Percentiles rank a stretch among this genome's conserved stretches.
Evolutionary conservation across 2,329 filamentous ascomycete species (phyloP).

Genomic region (Fusarium sp.): DNA sequence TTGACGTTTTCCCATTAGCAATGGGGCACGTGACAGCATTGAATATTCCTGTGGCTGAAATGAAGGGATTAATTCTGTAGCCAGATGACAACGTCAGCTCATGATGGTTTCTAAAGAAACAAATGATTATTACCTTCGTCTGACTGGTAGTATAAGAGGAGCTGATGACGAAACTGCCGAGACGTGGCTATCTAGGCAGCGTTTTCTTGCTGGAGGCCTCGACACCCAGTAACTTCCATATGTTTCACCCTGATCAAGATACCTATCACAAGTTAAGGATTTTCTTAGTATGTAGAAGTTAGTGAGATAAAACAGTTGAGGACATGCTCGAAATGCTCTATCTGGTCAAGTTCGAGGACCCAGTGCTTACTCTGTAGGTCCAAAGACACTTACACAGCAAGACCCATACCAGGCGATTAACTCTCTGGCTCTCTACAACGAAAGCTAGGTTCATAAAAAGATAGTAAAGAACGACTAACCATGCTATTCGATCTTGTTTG

Average conservation of each 20-base stretch:
- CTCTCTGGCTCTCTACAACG: neutral
- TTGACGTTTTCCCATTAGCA: neutral
- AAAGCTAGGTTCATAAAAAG: neutral
- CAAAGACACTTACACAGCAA: neutral
- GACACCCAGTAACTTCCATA: neutral
- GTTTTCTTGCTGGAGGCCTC: constrained; percentile 2
- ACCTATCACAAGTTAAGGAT: neutral
- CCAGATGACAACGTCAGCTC: constrained; percentile 41
- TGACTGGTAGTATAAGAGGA: neutral
- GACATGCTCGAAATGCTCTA: neutral
- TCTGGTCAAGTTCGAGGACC: too few species aligned
- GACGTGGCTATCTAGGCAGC: constrained; percentile 8
- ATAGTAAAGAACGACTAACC: neutral
- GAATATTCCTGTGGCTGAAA: constrained; percentile 30
- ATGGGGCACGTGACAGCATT: constrained; percentile 28
- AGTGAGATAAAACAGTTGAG: neutral
- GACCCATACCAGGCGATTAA: neutral
- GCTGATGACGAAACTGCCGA: neutral
- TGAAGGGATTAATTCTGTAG: constrained; percentile 30
- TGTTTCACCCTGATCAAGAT: neutral
- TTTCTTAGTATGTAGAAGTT: neutral
- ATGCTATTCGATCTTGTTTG: neutral
- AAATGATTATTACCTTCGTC: constrained; percentile 31
- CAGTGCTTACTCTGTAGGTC: too few species aligned
- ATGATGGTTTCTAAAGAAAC: constrained; percentile 23